Evolutionary conservation across 2,329 filamentous ascomycete species (phyloP).

Genomic region (Fusarium graminum): DNA sequence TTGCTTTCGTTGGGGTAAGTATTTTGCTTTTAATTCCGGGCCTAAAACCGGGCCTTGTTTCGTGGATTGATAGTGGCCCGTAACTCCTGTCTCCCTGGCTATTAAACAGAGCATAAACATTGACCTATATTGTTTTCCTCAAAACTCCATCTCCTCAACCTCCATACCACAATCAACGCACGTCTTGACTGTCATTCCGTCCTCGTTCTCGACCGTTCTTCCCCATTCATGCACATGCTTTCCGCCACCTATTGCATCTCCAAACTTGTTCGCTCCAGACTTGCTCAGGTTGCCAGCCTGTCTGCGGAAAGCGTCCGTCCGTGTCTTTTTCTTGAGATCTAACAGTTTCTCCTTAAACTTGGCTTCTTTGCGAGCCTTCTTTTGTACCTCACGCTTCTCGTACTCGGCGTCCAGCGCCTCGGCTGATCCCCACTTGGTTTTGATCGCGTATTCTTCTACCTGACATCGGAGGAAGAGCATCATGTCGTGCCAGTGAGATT

Average conservation of each 20-base stretch:
- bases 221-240: constrained; percentile 94
- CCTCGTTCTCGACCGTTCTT: constrained; percentile 74
- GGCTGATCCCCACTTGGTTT: constrained; percentile 88
- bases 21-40: background rate
- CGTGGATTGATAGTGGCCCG: background rate
- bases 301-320: constrained; percentile 88
- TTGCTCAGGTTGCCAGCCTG: constrained; percentile 72
- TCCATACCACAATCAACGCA: constrained; percentile 83
- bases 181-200: constrained; percentile 84
- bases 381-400: constrained; percentile 79
- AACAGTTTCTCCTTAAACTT: constrained; percentile 92
- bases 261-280: constrained; percentile 72
- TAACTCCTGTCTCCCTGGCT: background rate
- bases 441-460: constrained; percentile 93
- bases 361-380: constrained; percentile 87
- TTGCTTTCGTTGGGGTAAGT: background rate
- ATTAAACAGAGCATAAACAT: background rate
- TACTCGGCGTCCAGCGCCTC: constrained; percentile 92
- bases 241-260: constrained; percentile 77
- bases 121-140: constrained; percentile 47
- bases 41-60: background rate
- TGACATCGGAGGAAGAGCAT: constrained; percentile 95
- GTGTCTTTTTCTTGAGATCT: constrained; percentile 92
- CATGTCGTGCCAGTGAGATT: constrained; percentile 98
- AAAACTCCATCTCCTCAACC: constrained; percentile 79